These are phyloP conservation scores for Dictyostelium intermedium DNA, from an alignment of 78 protist species.

Conservation along the genomic window DNA sequence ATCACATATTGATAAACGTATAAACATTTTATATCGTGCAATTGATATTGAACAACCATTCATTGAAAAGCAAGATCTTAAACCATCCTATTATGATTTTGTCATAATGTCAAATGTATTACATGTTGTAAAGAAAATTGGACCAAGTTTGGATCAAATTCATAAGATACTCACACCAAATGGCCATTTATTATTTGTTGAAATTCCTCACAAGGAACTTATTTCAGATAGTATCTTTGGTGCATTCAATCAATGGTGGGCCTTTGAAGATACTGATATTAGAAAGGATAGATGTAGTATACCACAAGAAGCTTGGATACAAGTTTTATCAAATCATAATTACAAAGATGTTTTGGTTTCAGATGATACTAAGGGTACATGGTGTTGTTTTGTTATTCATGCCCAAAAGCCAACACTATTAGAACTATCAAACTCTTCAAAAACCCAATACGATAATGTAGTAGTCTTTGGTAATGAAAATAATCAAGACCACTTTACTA, in stretches of 20 bases:
- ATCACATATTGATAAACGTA: background rate
- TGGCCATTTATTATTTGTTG: constrained; percentile 10
- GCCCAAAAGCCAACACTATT: background rate
- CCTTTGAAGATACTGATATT: constrained; percentile 9
- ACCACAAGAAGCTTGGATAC: background rate
- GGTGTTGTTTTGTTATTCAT: background rate
- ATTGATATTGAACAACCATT: background rate
- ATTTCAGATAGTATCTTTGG: background rate
- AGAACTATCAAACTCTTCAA: background rate
- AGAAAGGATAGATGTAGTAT: background rate
- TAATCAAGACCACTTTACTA: background rate
- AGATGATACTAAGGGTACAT: background rate
- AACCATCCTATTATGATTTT: constrained; percentile 1
- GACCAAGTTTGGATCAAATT: background rate
- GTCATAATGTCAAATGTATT: background rate
- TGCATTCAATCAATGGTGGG: background rate
- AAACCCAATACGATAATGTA: background rate
- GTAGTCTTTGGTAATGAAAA: background rate
- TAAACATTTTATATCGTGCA: background rate
- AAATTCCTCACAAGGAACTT: background rate
- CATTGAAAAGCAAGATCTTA: background rate
- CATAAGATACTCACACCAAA: background rate
- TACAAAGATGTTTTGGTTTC: background rate
- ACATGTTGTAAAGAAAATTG: background rate
- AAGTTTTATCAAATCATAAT: background rate